These are phyloP conservation scores for Pseudisothecium myosuroides DNA, from an alignment of 225 moss, liverwort and hornwort genomes.

Conservation along the genomic window DNA sequence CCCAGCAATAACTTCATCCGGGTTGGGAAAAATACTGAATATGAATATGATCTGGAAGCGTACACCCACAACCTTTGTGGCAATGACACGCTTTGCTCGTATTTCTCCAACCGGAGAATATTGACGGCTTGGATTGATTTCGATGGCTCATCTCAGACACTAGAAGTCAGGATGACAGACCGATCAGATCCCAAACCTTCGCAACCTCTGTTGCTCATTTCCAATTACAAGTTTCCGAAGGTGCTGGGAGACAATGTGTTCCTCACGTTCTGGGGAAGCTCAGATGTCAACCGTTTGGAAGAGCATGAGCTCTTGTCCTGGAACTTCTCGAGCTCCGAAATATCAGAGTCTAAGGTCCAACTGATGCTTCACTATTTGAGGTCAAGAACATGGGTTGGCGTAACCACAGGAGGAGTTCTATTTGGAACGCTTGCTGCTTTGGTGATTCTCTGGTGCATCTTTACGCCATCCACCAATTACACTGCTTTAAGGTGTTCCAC, in stretches of 20 bases:
- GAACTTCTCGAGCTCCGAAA: not conserved
- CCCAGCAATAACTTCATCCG: too few relatives aligned
- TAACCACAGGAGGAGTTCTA: not conserved
- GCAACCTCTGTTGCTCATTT: not conserved
- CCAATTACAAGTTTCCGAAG: not conserved
- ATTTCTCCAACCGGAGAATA: not conserved
- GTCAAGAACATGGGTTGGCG: not conserved
- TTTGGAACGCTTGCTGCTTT: not conserved
- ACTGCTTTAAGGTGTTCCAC: not conserved
- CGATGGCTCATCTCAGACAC: not conserved
- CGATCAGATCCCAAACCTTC: not conserved
- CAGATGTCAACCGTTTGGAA: not conserved
- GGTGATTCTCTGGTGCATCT: not conserved
- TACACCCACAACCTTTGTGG: not conserved
- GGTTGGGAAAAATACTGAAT: too few relatives aligned
- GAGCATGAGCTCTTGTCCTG: not conserved
- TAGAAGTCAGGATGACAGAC: not conserved
- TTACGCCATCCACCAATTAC: not conserved
- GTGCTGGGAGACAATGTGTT: rapidly evolving
- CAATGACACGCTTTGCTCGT: not conserved
- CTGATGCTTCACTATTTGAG: not conserved
- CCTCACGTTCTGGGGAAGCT: not conserved
- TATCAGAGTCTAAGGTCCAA: not conserved
- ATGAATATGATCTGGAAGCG: too few relatives aligned
- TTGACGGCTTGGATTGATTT: not conserved